phyloP scores from a whole-genome alignment of 1,284 basidiomycete species.

The Ustilago trichophora region DNA sequence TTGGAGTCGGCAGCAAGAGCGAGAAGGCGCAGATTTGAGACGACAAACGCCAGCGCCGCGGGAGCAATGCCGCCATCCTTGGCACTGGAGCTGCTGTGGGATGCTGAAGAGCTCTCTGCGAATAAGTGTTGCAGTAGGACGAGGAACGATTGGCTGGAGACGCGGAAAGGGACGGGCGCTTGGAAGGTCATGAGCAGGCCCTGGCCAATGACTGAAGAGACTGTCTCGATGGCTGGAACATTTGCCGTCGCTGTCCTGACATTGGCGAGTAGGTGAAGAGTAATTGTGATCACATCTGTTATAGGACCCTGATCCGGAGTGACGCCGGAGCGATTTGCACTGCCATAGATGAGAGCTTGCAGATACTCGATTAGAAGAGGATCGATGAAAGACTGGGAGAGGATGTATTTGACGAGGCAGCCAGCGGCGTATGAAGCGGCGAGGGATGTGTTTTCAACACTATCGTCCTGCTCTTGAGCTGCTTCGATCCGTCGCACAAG shows the following conservation, averaged over 20 bases:
- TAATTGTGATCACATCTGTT: constrained; percentile 40
- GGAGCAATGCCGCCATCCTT: constrained; percentile 5
- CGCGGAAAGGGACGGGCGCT: constrained; percentile 13
- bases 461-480: not conserved
- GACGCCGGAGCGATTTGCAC: constrained; percentile 27
- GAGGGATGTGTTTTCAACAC: not conserved
- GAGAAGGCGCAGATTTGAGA: constrained; percentile 30
- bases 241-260: constrained; percentile 8
- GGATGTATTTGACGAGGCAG: constrained; percentile 19
- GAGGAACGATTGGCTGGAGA: constrained; percentile 22
- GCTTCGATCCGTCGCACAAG: constrained; percentile 18
- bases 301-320: constrained; percentile 33
- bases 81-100: not conserved
- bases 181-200: constrained; percentile 38
- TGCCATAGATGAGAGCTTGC: constrained; percentile 37
- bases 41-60: constrained; percentile 20
- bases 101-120: not conserved
- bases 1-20: constrained; percentile 24
- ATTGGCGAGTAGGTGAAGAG: constrained; percentile 30
- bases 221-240: constrained; percentile 29
- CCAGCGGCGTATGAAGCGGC: constrained; percentile 17
- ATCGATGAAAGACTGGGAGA: constrained; percentile 33
- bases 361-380: constrained; percentile 42
- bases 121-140: constrained; percentile 12
- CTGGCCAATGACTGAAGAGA: constrained; percentile 44